Conservation (phyloP, 805 yeast genomes). For the Kazachstania bromeliacearum region DNA sequence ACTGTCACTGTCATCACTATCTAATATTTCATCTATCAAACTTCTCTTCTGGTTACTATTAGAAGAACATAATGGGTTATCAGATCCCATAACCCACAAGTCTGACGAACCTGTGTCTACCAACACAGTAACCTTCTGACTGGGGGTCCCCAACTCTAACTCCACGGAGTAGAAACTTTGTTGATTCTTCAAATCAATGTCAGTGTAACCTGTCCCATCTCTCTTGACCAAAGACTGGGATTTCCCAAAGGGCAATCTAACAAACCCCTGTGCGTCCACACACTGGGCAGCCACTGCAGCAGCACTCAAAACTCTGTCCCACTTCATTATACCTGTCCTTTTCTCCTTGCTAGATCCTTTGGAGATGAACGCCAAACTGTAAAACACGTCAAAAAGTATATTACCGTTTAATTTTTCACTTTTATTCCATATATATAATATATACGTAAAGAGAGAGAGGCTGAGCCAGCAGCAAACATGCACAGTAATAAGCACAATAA, state of each 20-base stretch:
- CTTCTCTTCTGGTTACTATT: background rate
- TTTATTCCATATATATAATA: too few species aligned
- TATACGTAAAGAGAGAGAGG: too few species aligned
- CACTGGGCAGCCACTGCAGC: background rate
- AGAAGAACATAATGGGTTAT: conserved; percentile 30
- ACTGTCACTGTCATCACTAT: too few species aligned
- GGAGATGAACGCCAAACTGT: too few species aligned
- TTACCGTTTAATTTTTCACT: too few species aligned
- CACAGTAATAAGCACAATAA: too few species aligned
- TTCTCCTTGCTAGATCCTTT: too few species aligned
- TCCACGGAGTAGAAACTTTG: conserved; percentile 38
- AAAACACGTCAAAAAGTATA: too few species aligned
- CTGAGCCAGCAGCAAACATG: too few species aligned
- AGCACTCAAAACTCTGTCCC: background rate
- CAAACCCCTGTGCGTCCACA: conserved; percentile 1
- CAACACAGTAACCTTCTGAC: conserved; percentile 44
- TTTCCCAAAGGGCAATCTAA: conserved; percentile 17
- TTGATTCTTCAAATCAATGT: conserved; percentile 28
- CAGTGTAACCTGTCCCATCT: conserved; percentile 6
- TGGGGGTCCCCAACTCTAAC: conserved; percentile 47
- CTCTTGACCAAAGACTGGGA: conserved; percentile 15
- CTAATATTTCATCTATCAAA: background rate
- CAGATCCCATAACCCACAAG: conserved; percentile 41
- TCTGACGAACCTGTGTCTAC: conserved; percentile 74
- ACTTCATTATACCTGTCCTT: too few species aligned